phyloP scores from a whole-genome alignment of 2,329 filamentous ascomycete species.

The Cladophialophora psammophila region DNA sequence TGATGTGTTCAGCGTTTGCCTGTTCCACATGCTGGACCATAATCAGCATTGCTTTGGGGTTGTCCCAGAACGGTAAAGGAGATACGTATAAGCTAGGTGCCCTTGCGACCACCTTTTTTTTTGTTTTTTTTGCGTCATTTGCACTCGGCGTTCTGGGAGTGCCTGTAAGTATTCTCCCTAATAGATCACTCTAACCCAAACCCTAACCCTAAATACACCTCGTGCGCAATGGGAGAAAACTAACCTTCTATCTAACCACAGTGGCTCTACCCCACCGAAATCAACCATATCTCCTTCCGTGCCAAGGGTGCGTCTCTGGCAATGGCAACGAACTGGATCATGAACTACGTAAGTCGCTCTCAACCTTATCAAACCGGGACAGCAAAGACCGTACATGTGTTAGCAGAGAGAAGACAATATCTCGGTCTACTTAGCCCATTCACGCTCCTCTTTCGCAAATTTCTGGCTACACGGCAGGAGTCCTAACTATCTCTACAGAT shows the following conservation, averaged over 20 bases:
- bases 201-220: neutral
- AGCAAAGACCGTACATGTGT: neutral
- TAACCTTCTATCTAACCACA: neutral
- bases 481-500: constrained; percentile 27
- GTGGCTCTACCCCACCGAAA: constrained; percentile 49
- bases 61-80: constrained; percentile 50
- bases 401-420: neutral
- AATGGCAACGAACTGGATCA: constrained; percentile 44
- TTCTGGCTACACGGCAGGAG: neutral
- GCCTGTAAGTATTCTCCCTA: constrained; percentile 35
- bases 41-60: constrained; percentile 55
- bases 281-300: constrained; percentile 47
- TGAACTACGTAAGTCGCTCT: constrained; percentile 41
- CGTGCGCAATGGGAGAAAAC: neutral
- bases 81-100: constrained; percentile 55
- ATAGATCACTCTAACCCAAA: neutral
- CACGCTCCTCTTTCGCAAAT: neutral
- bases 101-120: constrained; percentile 58
- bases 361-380: neutral
- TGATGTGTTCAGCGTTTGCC: constrained; percentile 58
- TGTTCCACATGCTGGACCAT: constrained; percentile 59
- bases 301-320: constrained; percentile 46
- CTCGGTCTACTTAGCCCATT: neutral
- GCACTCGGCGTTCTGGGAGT: constrained; percentile 51
- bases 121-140: constrained; percentile 51